A percentile compares a stretch with the other conserved stretches of the same genome.
phyloP scores from a whole-genome alignment of 768 basidiomycete genomes.

The Lenzites betulinus region DNA sequence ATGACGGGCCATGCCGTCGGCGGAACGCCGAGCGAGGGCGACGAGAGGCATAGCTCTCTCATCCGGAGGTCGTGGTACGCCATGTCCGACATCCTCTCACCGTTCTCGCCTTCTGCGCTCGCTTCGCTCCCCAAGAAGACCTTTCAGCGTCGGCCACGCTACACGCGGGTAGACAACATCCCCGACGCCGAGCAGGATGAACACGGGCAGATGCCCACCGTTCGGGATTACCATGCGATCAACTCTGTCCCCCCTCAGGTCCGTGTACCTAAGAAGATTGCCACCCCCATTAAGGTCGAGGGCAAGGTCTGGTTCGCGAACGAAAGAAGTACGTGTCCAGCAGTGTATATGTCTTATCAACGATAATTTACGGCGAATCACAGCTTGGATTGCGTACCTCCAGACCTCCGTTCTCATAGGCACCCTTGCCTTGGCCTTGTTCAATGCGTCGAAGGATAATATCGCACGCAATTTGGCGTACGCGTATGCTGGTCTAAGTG shows the following conservation, averaged over 20 bases:
- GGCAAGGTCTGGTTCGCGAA: constrained; percentile 98
- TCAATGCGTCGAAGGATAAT: constrained; percentile 75
- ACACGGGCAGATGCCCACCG: constrained; percentile 56
- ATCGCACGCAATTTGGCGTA: constrained; percentile 80
- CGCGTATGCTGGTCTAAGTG: constrained; percentile 77
- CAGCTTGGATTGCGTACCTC: constrained; percentile 94
- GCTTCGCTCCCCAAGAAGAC: constrained; percentile 48
- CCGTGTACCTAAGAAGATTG: constrained; percentile 79
- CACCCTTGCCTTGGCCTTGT: constrained; percentile 82
- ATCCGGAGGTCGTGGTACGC: constrained; percentile 65
- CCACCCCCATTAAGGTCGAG: constrained; percentile 84
- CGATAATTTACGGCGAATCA: background rate
- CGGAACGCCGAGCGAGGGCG: constrained; percentile 12
- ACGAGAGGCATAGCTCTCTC: constrained; percentile 32
- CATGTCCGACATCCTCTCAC: constrained; percentile 56
- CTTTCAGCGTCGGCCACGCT: constrained; percentile 42
- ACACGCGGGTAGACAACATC: constrained; percentile 73
- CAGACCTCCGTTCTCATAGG: constrained; percentile 83
- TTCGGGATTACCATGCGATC: constrained; percentile 78
- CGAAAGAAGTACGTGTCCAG: constrained; percentile 70
- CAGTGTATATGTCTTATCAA: background rate
- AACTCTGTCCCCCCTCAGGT: constrained; percentile 63
- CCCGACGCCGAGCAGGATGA: constrained; percentile 58
- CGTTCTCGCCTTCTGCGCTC: constrained; percentile 70
- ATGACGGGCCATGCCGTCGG: background rate